Base-by-base conservation (phyloP, 2,329 filamentous ascomycete genomes). In the Ophiocordyceps camponoti-saundersi region DNA sequence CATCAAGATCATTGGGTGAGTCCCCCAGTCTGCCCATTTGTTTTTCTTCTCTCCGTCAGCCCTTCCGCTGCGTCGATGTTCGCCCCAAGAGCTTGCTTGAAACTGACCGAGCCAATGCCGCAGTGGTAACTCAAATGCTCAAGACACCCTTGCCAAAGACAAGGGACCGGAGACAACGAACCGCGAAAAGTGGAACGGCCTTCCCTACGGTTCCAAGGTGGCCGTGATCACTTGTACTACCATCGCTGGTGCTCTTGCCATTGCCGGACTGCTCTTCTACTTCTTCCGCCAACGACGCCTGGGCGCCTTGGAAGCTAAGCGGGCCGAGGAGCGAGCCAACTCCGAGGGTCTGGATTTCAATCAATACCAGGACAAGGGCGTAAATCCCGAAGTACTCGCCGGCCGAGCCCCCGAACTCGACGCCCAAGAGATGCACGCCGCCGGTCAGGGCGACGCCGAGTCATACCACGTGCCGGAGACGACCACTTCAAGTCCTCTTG, bases 111-210 rank as follows among this genome's bases (percentile, higher is more conserved):
- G 34, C 12, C 39, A 6, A 3, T 15, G 20, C 21, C 16, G 15
- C 46, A 76, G 72, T 32, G 75, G 74, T 47, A 78, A 80, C 59
- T 80, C 77, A 1, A 77, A 72, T 2, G 69, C 69, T 12, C 59
- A 65, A 36, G 61, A 73, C 11, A 63, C 59, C 7, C 61, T 80
- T 53, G 52, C 60, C 52, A 51, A 52, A 12, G 50, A 60, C 52
- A 51, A 52, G 15, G 50, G 60, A 15, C 65, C 67, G 2, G 55
- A 67, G 15, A 65, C 69, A 55, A 64, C 71, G 0, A 48, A 73
- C 0, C 57, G 65, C 6, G 64, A 80, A 22, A 79, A 76, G 53
- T 81, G 72, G 66, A 61, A 68, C 22, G 66, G 63, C 1, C 67
- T 81, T 10, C 65, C 75, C 3, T 50, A 62, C 1, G 60, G 59